Conservation (phyloP, 2,329 filamentous ascomycete species). For the Trichoderma polysporum region DNA sequence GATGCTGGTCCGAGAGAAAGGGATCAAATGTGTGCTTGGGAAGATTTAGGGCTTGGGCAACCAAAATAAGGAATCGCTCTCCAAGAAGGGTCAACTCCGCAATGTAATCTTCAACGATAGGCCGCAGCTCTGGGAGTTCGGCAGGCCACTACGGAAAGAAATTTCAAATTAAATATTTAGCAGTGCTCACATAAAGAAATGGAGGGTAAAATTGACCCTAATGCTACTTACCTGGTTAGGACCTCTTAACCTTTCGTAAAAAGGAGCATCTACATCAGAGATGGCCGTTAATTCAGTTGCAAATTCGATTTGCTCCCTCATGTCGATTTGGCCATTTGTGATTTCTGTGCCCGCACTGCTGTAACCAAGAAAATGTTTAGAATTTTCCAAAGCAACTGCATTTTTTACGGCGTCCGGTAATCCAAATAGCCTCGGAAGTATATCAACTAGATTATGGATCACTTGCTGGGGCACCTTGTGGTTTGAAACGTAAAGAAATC, state of each 20-base stretch:
- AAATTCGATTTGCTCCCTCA: constrained; percentile 60
- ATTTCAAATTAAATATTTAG: not conserved
- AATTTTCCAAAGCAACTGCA: constrained; percentile 47
- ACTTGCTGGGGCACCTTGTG: constrained; percentile 43
- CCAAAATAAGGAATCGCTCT: constrained; percentile 54
- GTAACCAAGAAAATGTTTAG: constrained; percentile 62
- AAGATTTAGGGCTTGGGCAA: constrained; percentile 55
- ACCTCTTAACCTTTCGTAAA: constrained; percentile 46
- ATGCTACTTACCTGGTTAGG: constrained; percentile 45
- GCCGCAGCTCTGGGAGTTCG: constrained; percentile 35
- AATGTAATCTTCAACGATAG: constrained; percentile 49
- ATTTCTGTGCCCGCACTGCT: constrained; percentile 55
- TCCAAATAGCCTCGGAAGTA: constrained; percentile 46
- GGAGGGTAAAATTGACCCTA: not conserved
- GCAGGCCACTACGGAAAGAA: constrained; percentile 42
- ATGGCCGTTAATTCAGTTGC: constrained; percentile 51
- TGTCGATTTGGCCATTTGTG: constrained; percentile 48
- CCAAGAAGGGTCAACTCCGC: constrained; percentile 50
- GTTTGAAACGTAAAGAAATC: constrained; percentile 54
- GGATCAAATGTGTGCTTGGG: constrained; percentile 48
- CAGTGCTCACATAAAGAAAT: not conserved
- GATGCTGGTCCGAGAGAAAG: constrained; percentile 57
- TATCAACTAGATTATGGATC: constrained; percentile 39
- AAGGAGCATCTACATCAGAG: constrained; percentile 35
- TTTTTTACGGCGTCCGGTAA: constrained; percentile 40